Base-by-base conservation (phyloP, 306 rosid species). In the Cyclanthera cordifolia region DNA sequence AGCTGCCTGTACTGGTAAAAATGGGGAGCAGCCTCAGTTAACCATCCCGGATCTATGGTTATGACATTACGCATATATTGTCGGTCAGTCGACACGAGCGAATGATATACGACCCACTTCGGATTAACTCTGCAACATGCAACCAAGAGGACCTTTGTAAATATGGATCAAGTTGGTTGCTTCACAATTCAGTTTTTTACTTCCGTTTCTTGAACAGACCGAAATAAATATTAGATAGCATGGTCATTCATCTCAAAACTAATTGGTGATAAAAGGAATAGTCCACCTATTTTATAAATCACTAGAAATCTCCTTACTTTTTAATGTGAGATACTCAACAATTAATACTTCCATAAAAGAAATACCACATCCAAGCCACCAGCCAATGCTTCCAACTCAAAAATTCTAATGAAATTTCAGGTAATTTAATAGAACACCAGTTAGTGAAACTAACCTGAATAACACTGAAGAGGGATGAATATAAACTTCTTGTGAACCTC, bases 31-130 rank as follows among this genome's bases (percentile, higher is more conserved):
- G 82, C 93, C 76, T 87, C 98, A 49, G 76, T 61, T 51, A 92
- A 80, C 84, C 93, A 87, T 7, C 96, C 85, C 11, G 86, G 93
- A 59, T 92, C 98, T 19, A 92, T 80, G 49, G 91, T 68, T 72
- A 83, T 80, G 39, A 92, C 95, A 73, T 92, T 92, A 23, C 98
- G 93, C 93, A 89, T 84, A 80, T 92, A 92, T 55, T 89, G 96
- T 52, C 84, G 72, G 68, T 92, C 96, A 24, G 98, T 92, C 25
- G 93, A 92, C 56, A 92, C 95, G 8, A 89, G 84, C 48, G 95
- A 79, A 75, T 77, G 85, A 84, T 77, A 92, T 54, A 89, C 46
- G 46, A 92, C 86, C 96, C 96, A 92, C 82, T 89, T 92, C 17
- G 98, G 98, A 82, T 87, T 92, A 25, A 92, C 95, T 78, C 97